Percentiles rank a stretch among this genome's conserved stretches.
Conservation (phyloP, 169 alveolate genomes). For the Plasmodium knowlesi region DNA sequence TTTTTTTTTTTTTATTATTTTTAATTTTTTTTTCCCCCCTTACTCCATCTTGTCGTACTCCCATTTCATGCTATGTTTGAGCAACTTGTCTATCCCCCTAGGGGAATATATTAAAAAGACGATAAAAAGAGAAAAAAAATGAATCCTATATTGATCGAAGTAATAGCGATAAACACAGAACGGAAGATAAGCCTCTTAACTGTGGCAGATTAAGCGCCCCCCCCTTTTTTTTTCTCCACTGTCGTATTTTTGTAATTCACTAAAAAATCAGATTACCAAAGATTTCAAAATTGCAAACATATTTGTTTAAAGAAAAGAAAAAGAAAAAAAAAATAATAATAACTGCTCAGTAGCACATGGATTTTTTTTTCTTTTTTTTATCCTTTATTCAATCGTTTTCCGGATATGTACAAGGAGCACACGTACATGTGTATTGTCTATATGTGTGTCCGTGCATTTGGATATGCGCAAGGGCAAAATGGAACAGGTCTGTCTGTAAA, state of each 20-base stretch:
- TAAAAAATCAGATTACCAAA: slow-evolving; percentile 75
- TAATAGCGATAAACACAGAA: background rate
- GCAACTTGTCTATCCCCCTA: background rate
- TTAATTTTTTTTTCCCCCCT: background rate
- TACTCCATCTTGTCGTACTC: background rate
- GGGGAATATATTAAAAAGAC: background rate
- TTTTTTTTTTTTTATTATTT: background rate
- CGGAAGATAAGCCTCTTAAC: background rate
- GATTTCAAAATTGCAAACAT: slow-evolving; percentile 48
- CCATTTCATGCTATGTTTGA: background rate
- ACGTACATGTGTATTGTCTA: background rate
- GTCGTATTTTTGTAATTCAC: slow-evolving; percentile 22
- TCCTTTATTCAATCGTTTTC: background rate
- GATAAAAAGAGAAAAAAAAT: background rate
- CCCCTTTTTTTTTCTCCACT: background rate
- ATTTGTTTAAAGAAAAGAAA: slow-evolving; percentile 46
- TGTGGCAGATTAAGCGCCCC: too few species aligned
- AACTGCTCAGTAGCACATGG: background rate
- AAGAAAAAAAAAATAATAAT: slow-evolving; percentile 4
- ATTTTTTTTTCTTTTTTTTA: slow-evolving; percentile 10
- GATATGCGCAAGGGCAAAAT: background rate
- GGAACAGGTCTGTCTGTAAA: background rate
- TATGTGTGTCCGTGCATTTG: background rate
- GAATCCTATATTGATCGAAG: background rate
- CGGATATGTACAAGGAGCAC: slow-evolving; percentile 1